phyloP scores from a whole-genome alignment of 176 grass and related monocot species.

The Carex kokanica region DNA sequence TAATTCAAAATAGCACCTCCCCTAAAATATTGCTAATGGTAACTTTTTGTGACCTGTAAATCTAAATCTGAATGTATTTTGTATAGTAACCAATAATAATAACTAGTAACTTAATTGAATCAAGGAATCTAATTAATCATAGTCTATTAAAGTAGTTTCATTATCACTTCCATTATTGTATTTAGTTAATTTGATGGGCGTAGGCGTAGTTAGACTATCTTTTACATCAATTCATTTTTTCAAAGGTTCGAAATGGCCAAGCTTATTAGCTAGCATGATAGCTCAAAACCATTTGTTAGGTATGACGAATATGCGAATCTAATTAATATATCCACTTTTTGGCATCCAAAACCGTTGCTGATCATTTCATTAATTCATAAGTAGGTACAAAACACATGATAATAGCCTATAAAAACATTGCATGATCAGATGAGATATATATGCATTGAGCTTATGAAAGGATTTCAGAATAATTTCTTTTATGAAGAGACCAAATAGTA shows the following conservation, averaged over 20 bases:
- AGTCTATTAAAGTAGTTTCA: constrained; percentile 12
- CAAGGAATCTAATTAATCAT: constrained; percentile 19
- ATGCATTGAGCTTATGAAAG: no score
- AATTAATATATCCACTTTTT: no score
- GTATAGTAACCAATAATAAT: not conserved
- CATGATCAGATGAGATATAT: no score
- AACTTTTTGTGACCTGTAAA: no score
- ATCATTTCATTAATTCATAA: not conserved
- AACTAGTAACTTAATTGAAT: not conserved
- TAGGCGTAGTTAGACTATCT: not conserved
- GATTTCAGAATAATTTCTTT: no score
- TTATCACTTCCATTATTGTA: constrained; percentile 4
- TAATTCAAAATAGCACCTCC: no score
- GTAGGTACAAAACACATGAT: not conserved
- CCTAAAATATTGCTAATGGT: no score
- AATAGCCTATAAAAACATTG: no score
- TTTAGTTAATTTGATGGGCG: not conserved
- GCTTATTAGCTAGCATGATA: not conserved
- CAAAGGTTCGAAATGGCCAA: no score
- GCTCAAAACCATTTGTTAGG: not conserved
- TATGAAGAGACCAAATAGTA: no score
- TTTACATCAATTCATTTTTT: not conserved
- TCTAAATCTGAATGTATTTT: not conserved
- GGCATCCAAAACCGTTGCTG: not conserved
- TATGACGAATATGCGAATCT: not conserved